Conservation (phyloP, 164 flowering plant genomes). For the Sextonia rubra region DNA sequence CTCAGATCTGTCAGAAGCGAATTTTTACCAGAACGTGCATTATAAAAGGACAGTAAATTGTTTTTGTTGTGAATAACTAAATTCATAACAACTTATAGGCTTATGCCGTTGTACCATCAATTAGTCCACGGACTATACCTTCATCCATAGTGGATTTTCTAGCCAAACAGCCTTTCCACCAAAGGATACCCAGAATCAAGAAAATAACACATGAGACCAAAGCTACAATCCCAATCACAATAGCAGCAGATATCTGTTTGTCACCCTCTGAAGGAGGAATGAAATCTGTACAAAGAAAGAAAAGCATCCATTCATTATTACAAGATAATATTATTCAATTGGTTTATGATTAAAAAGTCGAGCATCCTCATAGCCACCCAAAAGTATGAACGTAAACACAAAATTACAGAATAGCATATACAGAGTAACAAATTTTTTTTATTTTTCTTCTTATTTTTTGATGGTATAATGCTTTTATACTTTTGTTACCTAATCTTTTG, state of each 20-base stretch:
- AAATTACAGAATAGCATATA: background rate
- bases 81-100: background rate
- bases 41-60: background rate
- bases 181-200: constrained; percentile 31
- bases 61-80: background rate
- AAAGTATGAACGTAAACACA: background rate
- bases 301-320: background rate
- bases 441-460: too few species aligned
- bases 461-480: too few species aligned
- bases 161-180: constrained; percentile 41
- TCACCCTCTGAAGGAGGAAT: constrained; percentile 17
- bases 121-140: constrained; percentile 15
- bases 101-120: background rate
- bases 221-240: constrained; percentile 32
- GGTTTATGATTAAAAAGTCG: background rate
- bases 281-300: constrained; percentile 16
- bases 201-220: constrained; percentile 14
- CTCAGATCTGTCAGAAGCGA: constrained; percentile 20
- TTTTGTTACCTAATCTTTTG: too few species aligned
- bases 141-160: constrained; percentile 15
- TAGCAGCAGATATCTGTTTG: constrained; percentile 26
- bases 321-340: background rate
- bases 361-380: background rate
- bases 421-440: too few species aligned
- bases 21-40: background rate